Base-by-base conservation (phyloP, 1,139 yeast genomes). In the Arxiozyma telluris region DNA sequence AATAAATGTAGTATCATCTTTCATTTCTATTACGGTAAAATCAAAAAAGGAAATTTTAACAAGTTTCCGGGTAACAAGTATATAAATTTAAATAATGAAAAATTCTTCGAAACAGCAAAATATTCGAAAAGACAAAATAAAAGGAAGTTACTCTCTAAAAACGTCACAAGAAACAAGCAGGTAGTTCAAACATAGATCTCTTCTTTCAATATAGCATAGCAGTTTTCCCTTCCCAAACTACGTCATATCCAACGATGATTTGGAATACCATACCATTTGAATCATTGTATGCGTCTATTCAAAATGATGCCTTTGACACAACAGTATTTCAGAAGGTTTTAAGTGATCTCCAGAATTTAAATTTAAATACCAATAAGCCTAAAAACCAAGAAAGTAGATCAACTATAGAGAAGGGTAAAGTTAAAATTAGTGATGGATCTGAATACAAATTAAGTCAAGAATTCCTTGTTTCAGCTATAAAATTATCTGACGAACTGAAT, bases 401-500 rank as follows among this genome's bases (percentile, higher is more conserved):
- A 34, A 67, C 67, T 50, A 67, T 89, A 52, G 83, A 81, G 59
- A 72, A 77, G 38, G 80, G 83, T 50, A 76, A 78, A 27, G 71
- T 85, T 15, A 70, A 68, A 21, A 73, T 88, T 51, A 62, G 73
- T 6, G 79, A 76, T 54, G 82, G 77, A 2, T 66, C 68, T 2
- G 73, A 71, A 45, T 81, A 75, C 57, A 73, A 76, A 52, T 63
- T 83, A 8, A 82, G 80, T 58, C 73, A 79, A 50, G 78, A 78
- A 50, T 83, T 83, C 57, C 73, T 80, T 51, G 68, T 76, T 44
- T 72, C 76, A 7, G 74, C 83, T 0, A 72, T 77, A 3, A 71
- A 73, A 39, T 63, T 83, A 17, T 72, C 88, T 0, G 91, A 85
- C 57, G 90, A 85, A 58, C 75, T 85, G 55, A 76, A 79, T 57